Evolutionary conservation across 2,329 filamentous ascomycete species (phyloP), one percentile per base, ranked within the genome.

Genomic region (Fusarium agapanthi): DNA sequence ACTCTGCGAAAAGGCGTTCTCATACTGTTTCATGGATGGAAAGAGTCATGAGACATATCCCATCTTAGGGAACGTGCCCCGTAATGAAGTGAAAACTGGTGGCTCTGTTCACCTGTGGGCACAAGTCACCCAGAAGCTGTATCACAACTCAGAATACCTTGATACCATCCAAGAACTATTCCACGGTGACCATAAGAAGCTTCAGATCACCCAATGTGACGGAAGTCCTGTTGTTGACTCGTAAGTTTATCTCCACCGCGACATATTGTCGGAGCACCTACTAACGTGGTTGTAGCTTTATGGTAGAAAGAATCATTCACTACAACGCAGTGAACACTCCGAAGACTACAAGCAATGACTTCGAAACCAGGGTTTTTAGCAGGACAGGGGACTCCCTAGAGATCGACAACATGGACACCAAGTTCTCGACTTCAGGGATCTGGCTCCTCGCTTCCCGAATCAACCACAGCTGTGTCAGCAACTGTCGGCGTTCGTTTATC

Each of bases 1-100:
- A 1, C 72, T 90, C 3, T 89, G 86, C 51, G 88, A 90, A 66
- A 90, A 89, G 67, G 87, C 88, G 0, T 88, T 89, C 71, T 77
- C 77, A 1, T 82, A 88, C 73, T 79, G 68, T 26, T 84, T 79
- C 47, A 71, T 66, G 7, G 61, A 60, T 38, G 76, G 13, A 14
- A 28, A 22, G 5, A 18, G 12, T 14, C 14, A 47, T 6, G 11
- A 26, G 9, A 15, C 6, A 73, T 7, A 71, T 75, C 14, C 72
- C 3, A 34, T 58, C 12, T 55, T 86, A 48, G 75, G 87, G 22
- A 83, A 86, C 61, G 6, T 77, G 7, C 73, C 80, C 5, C 81
- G 78, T 13, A 75, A 82, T 6, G 67, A 20, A 12, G 69, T 77
- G 2, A 77, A 69, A 6, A 67, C 83, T 40, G 85, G 84, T 1